Percentiles rank a stretch among this genome's conserved stretches.
Evolutionary conservation across 169 alveolate species (phyloP).

Genomic region (Eimeria tenella): DNA sequence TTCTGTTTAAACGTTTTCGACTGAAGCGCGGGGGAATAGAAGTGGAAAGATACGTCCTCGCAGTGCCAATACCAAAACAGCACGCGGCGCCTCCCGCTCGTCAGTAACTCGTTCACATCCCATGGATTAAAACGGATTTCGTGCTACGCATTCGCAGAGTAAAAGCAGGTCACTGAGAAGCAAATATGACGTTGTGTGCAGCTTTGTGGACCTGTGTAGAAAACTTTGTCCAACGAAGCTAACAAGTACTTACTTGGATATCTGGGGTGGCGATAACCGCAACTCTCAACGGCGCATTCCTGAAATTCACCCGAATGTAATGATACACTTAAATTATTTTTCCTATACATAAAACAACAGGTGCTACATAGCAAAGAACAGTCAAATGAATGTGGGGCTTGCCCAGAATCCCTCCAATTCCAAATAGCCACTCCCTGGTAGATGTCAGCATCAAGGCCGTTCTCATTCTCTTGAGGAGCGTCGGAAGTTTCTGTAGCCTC

Average conservation of each 20-base stretch:
- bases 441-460: neutral
- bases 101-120: conserved; percentile 92
- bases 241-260: conserved; percentile 50
- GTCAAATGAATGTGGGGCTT: neutral
- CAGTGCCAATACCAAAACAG: conserved; percentile 91
- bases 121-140: conserved; percentile 88
- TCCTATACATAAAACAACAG: neutral
- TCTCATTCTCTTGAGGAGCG: neutral
- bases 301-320: neutral
- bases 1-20: conserved; percentile 84
- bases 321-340: neutral
- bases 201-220: neutral
- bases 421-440: conserved; percentile 78
- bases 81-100: conserved; percentile 91
- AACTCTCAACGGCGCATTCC: conserved; percentile 59
- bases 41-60: conserved; percentile 80
- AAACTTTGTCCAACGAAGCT: neutral
- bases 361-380: neutral
- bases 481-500: neutral
- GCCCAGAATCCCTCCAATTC: conserved; percentile 75
- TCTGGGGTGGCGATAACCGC: conserved; percentile 80
- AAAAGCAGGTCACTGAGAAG: neutral
- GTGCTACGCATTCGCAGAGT: conserved; percentile 73
- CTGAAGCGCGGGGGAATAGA: conserved; percentile 84
- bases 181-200: neutral